Evolutionary conservation across 208 protist species (phyloP), one percentile per base, ranked within the genome.

Genomic region (Leishmania gerbilli): DNA sequence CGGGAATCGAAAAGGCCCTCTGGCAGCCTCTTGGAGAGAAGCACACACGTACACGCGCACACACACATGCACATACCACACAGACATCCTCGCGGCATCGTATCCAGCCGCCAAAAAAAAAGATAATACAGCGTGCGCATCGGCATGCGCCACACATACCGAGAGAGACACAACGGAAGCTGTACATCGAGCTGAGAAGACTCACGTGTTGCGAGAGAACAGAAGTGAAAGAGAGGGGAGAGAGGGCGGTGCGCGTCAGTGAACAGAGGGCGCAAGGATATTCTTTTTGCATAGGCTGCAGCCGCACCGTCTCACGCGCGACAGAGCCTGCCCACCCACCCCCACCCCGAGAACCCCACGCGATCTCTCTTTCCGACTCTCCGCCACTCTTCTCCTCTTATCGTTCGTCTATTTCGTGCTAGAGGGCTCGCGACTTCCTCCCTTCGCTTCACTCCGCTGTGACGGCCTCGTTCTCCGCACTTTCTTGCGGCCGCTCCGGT

Each of bases 401-500:
- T 47, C 5, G 49, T 15, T 34, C 11, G 49, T 74, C 45, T 74
- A 21, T n/a, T 27, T 24, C 21, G 45, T n/a, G 45, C 21, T 55
- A 31, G 8, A 2, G 19, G 24, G 11, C 40, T 40, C 40, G 37
- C 34, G 24, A 15, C 21, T 47, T 19, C 62, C 31, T 62, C 9
- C 31, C 5, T 45, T 68, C 56, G 24, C 19, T 37, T 64, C 76
- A 80, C 76, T 77, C 67, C 62, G 24, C 27, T n/a, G 49, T 34
- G 45, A 55, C 58, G 0, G 24, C 8, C n/a, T 47, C 53, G 11
- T 77, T 82, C 0, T 68, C 80, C 1, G 77, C 49, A 1, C 31
- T 78, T 9, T 80, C 55, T 45, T 31, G 65, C 51, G 89, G 89
- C 53, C 93, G 90, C 45, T 96, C 90, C 72, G 95, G 93, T 49